These are phyloP conservation scores for Protomyces gravidus DNA, from an alignment of 1,139 yeast genomes.

Conservation along the genomic window DNA sequence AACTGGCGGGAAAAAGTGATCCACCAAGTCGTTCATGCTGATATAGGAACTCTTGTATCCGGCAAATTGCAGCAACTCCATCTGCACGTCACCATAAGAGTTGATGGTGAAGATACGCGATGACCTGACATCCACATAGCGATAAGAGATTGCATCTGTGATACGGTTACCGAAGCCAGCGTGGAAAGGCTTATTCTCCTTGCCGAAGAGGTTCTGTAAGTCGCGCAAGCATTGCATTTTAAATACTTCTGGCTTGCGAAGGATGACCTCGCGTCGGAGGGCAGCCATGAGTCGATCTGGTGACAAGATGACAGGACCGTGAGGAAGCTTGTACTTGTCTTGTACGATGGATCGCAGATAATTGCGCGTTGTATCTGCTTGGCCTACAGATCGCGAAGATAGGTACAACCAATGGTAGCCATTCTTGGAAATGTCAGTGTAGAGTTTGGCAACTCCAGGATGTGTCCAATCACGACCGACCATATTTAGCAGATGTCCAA, in stretches of 20 bases:
- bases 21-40: constrained; percentile 88
- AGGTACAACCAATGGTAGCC: constrained; percentile 92
- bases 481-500: constrained; percentile 92
- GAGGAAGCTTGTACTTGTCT: constrained; percentile 55
- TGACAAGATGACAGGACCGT: constrained; percentile 89
- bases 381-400: constrained; percentile 94
- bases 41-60: constrained; percentile 87
- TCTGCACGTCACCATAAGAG: constrained; percentile 94
- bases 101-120: constrained; percentile 94
- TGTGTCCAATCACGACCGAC: constrained; percentile 98
- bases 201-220: constrained; percentile 58
- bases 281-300: constrained; percentile 99
- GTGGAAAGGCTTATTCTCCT: constrained; percentile 67
- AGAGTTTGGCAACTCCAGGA: constrained; percentile 86
- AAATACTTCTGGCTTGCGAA: constrained; percentile 94
- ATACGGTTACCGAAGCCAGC: constrained; percentile 98
- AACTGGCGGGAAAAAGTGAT: constrained; percentile 90
- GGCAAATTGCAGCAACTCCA: constrained; percentile 91
- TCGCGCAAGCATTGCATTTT: constrained; percentile 96
- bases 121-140: constrained; percentile 91
- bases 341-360: constrained; percentile 77
- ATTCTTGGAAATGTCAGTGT: constrained; percentile 74
- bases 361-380: constrained; percentile 86
- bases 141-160: constrained; percentile 92
- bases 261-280: constrained; percentile 73